Conservation (phyloP, 768 basidiomycete species). For the Lactarius sanguifluus region DNA sequence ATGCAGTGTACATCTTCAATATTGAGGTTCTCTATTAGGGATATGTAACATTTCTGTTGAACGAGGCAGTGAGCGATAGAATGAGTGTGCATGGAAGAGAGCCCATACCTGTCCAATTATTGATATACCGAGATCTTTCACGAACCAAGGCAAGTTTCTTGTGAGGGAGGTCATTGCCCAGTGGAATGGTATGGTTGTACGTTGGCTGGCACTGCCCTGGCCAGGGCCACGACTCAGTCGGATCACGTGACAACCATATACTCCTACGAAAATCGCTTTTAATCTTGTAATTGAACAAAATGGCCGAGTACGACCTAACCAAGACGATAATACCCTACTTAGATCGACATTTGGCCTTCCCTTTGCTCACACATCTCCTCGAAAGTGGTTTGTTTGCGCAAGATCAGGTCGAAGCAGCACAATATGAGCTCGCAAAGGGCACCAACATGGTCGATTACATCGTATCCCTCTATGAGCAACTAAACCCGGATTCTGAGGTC, state of each 20-base stretch:
- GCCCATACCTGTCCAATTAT: slow-evolving; percentile 73
- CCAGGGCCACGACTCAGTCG: neutral
- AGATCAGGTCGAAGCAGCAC: slow-evolving; percentile 81
- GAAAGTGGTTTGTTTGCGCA: slow-evolving; percentile 73
- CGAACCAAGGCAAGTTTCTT: slow-evolving; percentile 79
- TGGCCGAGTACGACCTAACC: slow-evolving; percentile 91
- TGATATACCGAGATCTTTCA: slow-evolving; percentile 76
- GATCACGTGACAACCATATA: slow-evolving; percentile 1
- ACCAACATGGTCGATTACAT: slow-evolving; percentile 99
- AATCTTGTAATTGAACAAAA: slow-evolving; percentile 36
- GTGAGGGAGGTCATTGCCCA: slow-evolving; percentile 69
- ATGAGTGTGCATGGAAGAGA: neutral
- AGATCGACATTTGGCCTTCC: slow-evolving; percentile 93
- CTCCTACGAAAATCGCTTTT: neutral
- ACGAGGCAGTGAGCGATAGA: neutral
- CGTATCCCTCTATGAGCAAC: slow-evolving; percentile 72
- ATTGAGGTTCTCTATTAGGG: slow-evolving; percentile 84
- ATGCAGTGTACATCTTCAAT: slow-evolving; percentile 76
- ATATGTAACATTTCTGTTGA: slow-evolving; percentile 82
- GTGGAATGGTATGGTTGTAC: neutral
- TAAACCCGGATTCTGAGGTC: slow-evolving; percentile 68
- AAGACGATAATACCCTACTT: slow-evolving; percentile 88
- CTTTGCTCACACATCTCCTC: slow-evolving; percentile 84
- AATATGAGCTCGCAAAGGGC: slow-evolving; percentile 95
- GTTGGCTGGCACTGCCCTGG: neutral